Evolutionary conservation across 257 asterid species (phyloP), one percentile per base, ranked within the genome.

Genomic region (Perilla frutescens): DNA sequence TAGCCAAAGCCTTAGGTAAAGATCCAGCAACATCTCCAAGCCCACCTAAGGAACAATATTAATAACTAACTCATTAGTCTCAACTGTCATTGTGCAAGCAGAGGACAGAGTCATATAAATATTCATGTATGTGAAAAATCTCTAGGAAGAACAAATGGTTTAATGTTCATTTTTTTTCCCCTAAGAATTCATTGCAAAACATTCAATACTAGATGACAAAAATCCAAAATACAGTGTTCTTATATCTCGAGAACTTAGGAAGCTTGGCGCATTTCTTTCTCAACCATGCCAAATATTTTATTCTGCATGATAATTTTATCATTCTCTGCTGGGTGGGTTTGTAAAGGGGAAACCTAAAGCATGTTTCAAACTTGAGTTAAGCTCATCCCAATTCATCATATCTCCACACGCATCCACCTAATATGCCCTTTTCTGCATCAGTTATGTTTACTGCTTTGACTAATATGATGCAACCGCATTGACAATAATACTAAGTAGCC

Each of bases 1-100:
- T 87, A 70, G 99, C 96, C 87, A 95, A 95, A 77, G 98, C 99
- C 86, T 95, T 95, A 12, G 99, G 99, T 80, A 95, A 82, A 64
- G 99, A 97, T 71, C 99, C 99, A 71, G 97, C 97, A 85, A 95
- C 99, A 90, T 95, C 99, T 66, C 98, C 99, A 76, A 95, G 97
- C 79, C 99, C 99, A 82, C 99, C 99, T 95, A 77, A 68, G 68
- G 62, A 80, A 77, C 62, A 59, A 54, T 5, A 34, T 57, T 43
- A 72, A 59, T 41, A 62, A 64, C 26, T 20, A 20, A 20, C 26
- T 20, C 26, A 9, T 72, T 39, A 80, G 66, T 51, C 71, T 56
- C 66, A 43, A 66, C 51, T 13, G 13, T 57, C 77, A 56, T 9
- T 66, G 32, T 4, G 7, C 44, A 20, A 62, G 12, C 49, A 34